Conservation (phyloP, 441 rosid species). For the Rhodomyrtus psidioides region DNA sequence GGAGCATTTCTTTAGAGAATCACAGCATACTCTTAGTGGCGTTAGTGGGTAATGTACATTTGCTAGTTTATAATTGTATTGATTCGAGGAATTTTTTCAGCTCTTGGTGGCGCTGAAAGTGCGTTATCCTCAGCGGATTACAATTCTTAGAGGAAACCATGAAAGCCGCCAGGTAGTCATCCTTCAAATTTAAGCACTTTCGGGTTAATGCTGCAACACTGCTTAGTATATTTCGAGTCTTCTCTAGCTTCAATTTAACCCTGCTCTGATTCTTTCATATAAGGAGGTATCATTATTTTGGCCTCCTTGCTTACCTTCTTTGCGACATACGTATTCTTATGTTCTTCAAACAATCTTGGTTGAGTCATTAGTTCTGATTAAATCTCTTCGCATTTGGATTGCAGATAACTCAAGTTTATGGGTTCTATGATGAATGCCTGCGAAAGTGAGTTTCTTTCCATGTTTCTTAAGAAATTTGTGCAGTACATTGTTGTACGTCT, state of each 20-base stretch:
- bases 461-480: not conserved
- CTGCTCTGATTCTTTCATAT: not conserved
- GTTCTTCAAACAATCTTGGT: not conserved
- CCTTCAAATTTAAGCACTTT: not conserved
- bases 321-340: not conserved
- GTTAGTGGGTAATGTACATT: not conserved
- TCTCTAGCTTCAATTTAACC: not conserved
- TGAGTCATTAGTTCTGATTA: not conserved
- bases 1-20: not conserved
- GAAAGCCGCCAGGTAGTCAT: constrained; percentile 63
- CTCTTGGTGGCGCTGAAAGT: constrained; percentile 66
- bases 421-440: constrained; percentile 72
- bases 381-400: constrained; percentile 13
- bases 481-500: not conserved
- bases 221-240: not conserved
- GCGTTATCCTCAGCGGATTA: constrained; percentile 62
- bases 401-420: constrained; percentile 83
- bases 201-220: not conserved
- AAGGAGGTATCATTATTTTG: not conserved
- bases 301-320: not conserved
- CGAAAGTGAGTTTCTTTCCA: constrained; percentile 49
- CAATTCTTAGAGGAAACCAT: constrained; percentile 78
- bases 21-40: not conserved
- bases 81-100: constrained; percentile 23
- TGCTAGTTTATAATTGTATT: constrained; percentile 5